Evolutionary conservation across 495 filamentous ascomycete species (phyloP).

Genomic region (Choiromyces venosus): DNA sequence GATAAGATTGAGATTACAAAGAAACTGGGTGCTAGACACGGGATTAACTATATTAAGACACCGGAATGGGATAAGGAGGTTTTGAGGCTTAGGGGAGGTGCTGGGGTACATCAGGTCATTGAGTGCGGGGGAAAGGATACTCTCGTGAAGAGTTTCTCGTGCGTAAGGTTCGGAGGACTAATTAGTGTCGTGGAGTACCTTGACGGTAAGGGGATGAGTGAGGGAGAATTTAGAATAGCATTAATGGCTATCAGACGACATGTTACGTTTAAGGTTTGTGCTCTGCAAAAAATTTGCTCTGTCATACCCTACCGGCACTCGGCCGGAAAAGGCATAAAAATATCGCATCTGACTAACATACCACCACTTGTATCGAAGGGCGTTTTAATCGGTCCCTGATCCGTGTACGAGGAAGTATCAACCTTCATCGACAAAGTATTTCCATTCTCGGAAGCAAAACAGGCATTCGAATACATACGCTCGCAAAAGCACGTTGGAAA

Average conservation of each 20-base stretch:
- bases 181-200: constrained; percentile 47
- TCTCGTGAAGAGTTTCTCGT: neutral
- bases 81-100: constrained; percentile 47
- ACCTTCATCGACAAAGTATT: neutral
- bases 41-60: constrained; percentile 57
- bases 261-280: neutral
- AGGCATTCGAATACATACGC: constrained; percentile 4
- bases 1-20: constrained; percentile 42
- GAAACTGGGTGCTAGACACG: constrained; percentile 50
- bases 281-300: neutral
- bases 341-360: neutral
- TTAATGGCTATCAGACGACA: neutral
- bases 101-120: constrained; percentile 57
- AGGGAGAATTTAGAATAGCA: neutral
- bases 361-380: neutral
- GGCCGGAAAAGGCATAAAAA: too few relatives aligned
- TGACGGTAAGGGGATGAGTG: constrained; percentile 43
- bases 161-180: neutral
- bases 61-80: constrained; percentile 58
- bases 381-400: neutral
- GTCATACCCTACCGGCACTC: too few relatives aligned
- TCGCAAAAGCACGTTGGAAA: neutral
- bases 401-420: neutral
- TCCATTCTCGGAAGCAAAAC: neutral
- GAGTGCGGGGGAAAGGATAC: constrained; percentile 48